Base-by-base conservation (phyloP, 495 filamentous ascomycete species). In the Aspergillus saccharolyticus region DNA sequence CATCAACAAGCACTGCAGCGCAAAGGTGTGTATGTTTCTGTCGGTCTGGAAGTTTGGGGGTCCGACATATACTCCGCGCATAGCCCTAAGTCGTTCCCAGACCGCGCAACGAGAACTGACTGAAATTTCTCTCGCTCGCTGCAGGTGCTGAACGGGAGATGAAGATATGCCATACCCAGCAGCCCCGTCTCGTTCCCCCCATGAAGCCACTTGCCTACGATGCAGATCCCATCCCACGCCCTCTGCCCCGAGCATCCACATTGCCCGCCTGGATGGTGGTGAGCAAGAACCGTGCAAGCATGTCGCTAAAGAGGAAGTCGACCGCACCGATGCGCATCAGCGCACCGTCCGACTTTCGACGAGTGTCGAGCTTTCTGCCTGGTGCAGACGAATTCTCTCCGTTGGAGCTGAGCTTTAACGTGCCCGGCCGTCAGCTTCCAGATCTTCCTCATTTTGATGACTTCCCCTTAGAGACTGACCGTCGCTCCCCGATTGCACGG, bases 391-490 rank as follows among this genome's bases (percentile, higher is more conserved):
- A 44, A 12, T 55, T 58, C 56, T 52, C 56, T 24, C 61, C 88
- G 12, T 76, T 94, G 42, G 83, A 93, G 70, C 77, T 95, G 50
- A 90, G 82, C 71, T 88, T 95, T 56, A 85, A 89, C 65, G 66
- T 78, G 54, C 80, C 84, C 22, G 78, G 84, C 24, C 83, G 86
- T 64, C 80, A 79, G 45, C 75, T 95, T 10, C 89, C 90, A 15
- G 70, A 76, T 22, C 72, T 82, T 42, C 78, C 78, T 28, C 64
- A 65, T 10, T 82, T 82, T 55, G 70, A 73, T 12, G 50, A 62
- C 4, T 77, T 73, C 42, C 55, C 63, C 10, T 17, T 71, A 2
- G 63, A 68, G 8, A 65, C 67, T 0, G 55, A 60, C 14, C 45
- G 17, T 17, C 61, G 59, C 21, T 63, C 59, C 47, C 62, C 58